A percentile compares a stretch with the other conserved stretches of the same genome.
phyloP scores from a whole-genome alignment of 2,329 filamentous ascomycete species.

The Ascochyta viciae-villosae region DNA sequence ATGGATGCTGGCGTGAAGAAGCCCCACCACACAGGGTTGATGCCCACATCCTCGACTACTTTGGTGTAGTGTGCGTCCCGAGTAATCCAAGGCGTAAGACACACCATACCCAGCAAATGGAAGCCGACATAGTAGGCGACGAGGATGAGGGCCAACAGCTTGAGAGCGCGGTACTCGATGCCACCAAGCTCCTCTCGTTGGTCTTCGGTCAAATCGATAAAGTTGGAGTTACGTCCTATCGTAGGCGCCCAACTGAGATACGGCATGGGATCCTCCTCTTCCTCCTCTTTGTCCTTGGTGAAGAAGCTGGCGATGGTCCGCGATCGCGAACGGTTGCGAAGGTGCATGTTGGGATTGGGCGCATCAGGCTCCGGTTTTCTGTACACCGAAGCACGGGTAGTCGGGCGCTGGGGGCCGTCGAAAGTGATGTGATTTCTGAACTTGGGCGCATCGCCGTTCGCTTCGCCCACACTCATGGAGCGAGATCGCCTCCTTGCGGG shows the following conservation, averaged over 20 bases:
- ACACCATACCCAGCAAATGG: slow-evolving; percentile 76
- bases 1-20: slow-evolving; percentile 87
- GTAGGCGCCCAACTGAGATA: slow-evolving; percentile 96
- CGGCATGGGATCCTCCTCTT: slow-evolving; percentile 67
- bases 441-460: slow-evolving; percentile 50
- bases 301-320: slow-evolving; percentile 67
- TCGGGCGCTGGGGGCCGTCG: slow-evolving; percentile 62
- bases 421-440: slow-evolving; percentile 68
- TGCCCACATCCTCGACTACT: slow-evolving; percentile 67
- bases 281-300: slow-evolving; percentile 61
- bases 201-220: slow-evolving; percentile 84
- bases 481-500: slow-evolving; percentile 29
- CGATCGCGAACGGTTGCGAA: slow-evolving; percentile 46
- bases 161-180: slow-evolving; percentile 92
- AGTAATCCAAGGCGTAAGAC: slow-evolving; percentile 81
- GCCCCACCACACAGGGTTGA: slow-evolving; percentile 84
- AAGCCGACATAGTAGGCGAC: slow-evolving; percentile 83
- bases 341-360: slow-evolving; percentile 27
- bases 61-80: slow-evolving; percentile 64
- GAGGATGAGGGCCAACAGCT: slow-evolving; percentile 81
- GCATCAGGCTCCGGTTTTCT: slow-evolving; percentile 20
- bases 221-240: slow-evolving; percentile 89
- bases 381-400: slow-evolving; percentile 43
- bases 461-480: slow-evolving; percentile 36
- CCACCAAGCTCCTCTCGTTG: slow-evolving; percentile 95